These are phyloP conservation scores for Dryas drummondii DNA, from an alignment of 306 rosid species.

Conservation along the genomic window DNA sequence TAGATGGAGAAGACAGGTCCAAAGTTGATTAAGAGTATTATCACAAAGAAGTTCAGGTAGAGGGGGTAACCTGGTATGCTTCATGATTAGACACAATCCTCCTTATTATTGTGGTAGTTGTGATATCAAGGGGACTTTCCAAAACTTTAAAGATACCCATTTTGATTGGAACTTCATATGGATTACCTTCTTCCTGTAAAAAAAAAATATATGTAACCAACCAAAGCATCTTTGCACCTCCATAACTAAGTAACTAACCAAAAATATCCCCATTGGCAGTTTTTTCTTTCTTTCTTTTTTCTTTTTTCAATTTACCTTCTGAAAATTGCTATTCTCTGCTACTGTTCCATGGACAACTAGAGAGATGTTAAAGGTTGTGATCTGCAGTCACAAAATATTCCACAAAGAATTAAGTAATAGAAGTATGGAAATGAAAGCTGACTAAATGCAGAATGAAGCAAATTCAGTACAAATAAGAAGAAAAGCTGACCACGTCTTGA, in stretches of 20 bases:
- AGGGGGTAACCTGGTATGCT: slow-evolving; percentile 72
- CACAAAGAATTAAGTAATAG: too few species aligned
- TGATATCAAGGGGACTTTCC: slow-evolving; percentile 74
- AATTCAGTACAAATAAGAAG: slow-evolving; percentile 6
- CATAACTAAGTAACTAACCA: not conserved
- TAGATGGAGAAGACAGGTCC: not conserved
- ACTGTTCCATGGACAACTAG: slow-evolving; percentile 85
- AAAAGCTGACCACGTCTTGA: slow-evolving; percentile 71
- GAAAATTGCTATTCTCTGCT: slow-evolving; percentile 80
- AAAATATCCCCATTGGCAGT: slow-evolving; percentile 15
- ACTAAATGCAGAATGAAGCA: slow-evolving; percentile 6
- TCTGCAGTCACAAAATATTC: slow-evolving; percentile 43
- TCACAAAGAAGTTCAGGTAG: slow-evolving; percentile 4
- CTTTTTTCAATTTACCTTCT: slow-evolving; percentile 55
- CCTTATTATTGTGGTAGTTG: slow-evolving; percentile 84
- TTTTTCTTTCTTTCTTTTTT: too few species aligned
- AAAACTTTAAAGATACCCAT: slow-evolving; percentile 79
- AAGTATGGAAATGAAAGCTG: slow-evolving; percentile 7
- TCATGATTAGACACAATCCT: slow-evolving; percentile 90
- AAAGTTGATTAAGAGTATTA: not conserved
- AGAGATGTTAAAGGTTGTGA: slow-evolving; percentile 88
- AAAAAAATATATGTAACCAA: slow-evolving; percentile 27
- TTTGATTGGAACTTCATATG: slow-evolving; percentile 84
- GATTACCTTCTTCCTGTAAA: slow-evolving; percentile 67
- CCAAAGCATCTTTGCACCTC: slow-evolving; percentile 10